A percentile compares a stretch with the other conserved stretches of the same genome.
These are phyloP conservation scores for Alloteropsis semialata DNA, from an alignment of 176 grass and related monocot genomes.

Conservation along the genomic window DNA sequence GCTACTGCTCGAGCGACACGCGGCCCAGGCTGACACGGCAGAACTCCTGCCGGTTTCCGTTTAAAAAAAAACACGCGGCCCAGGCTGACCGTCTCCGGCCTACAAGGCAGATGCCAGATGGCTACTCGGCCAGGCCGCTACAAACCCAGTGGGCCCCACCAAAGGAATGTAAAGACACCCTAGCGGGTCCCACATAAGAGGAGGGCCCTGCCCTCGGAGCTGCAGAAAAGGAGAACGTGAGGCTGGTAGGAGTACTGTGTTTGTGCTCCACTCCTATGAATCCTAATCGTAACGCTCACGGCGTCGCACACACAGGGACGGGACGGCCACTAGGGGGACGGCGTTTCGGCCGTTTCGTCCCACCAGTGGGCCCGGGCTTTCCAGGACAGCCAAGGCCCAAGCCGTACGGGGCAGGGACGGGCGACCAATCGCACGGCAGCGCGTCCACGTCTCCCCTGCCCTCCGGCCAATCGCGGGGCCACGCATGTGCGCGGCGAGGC, in stretches of 20 bases:
- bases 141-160: background rate
- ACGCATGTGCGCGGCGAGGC: too few relatives aligned
- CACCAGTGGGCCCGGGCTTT: background rate
- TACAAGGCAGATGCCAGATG: too few relatives aligned
- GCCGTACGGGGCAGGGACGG: too few relatives aligned
- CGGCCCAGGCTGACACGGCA: too few relatives aligned
- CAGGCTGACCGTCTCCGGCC: too few relatives aligned
- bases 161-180: background rate
- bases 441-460: background rate
- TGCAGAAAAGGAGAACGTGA: background rate
- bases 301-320: background rate
- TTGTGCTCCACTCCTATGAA: background rate
- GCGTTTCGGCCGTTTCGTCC: background rate
- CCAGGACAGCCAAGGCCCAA: background rate
- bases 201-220: background rate
- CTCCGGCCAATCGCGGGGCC: background rate
- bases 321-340: background rate
- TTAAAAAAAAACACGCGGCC: too few relatives aligned
- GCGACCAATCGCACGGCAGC: background rate
- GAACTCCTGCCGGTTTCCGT: too few relatives aligned
- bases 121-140: too few relatives aligned
- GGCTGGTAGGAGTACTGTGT: background rate
- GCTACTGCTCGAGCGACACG: too few relatives aligned
- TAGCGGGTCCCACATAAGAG: background rate
- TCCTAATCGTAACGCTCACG: background rate